Percentiles rank a stretch among this genome's conserved stretches.
phyloP scores from a whole-genome alignment of 2,329 filamentous ascomycete genomes.

The Microdochium bolleyi region DNA sequence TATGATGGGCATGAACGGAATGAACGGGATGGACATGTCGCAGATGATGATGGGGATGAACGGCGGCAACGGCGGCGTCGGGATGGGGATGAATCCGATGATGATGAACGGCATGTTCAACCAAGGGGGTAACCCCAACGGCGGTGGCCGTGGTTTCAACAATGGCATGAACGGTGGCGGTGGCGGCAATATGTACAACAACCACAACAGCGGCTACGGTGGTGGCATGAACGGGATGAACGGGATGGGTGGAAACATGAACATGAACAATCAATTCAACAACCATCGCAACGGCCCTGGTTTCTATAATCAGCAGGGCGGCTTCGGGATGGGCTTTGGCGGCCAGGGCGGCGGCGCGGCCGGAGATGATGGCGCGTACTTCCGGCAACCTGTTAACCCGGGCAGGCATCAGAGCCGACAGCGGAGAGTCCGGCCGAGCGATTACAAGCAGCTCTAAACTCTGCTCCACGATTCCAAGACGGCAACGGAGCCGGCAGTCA shows the following conservation, averaged over 20 bases:
- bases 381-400: constrained; percentile 91
- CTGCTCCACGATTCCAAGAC: background rate
- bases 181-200: constrained; percentile 17
- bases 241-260: constrained; percentile 17
- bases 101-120: constrained; percentile 21
- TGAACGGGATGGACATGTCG: constrained; percentile 24
- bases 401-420: constrained; percentile 81
- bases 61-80: constrained; percentile 4
- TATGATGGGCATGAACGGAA: constrained; percentile 16
- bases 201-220: constrained; percentile 15
- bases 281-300: constrained; percentile 14
- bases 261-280: constrained; percentile 16
- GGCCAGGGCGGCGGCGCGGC: constrained; percentile 37
- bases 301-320: constrained; percentile 18
- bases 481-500: background rate
- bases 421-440: constrained; percentile 73
- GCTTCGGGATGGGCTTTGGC: constrained; percentile 27
- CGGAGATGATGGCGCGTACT: constrained; percentile 79
- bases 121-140: constrained; percentile 21
- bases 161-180: constrained; percentile 18
- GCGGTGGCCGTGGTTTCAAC: constrained; percentile 20
- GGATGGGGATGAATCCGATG: constrained; percentile 22
- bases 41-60: constrained; percentile 23
- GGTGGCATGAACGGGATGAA: constrained; percentile 25
- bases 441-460: constrained; percentile 75